Evolutionary conservation across 495 filamentous ascomycete species (phyloP).

Genomic region (Podospora australis): DNA sequence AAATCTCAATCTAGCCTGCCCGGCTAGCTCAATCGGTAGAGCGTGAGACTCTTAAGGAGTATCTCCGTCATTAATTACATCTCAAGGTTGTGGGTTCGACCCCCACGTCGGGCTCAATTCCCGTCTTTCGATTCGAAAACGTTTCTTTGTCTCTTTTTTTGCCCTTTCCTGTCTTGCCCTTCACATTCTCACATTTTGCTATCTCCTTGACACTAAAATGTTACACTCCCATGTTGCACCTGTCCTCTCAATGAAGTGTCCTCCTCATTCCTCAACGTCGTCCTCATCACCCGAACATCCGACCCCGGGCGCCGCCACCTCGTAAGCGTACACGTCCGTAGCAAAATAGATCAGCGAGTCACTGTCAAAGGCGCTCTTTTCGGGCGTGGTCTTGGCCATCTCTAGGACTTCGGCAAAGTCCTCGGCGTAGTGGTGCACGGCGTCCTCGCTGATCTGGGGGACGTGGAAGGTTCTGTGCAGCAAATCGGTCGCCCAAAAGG

Average conservation of each 20-base stretch:
- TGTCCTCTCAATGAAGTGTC: too few species aligned
- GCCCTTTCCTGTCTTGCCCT: too few species aligned
- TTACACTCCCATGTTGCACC: too few species aligned
- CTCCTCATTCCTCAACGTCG: too few species aligned
- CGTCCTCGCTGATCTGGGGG: constrained; percentile 43
- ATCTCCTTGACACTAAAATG: too few species aligned
- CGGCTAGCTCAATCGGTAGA: constrained; percentile 77
- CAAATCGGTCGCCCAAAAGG: constrained; percentile 52
- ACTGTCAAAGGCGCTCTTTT: constrained; percentile 41
- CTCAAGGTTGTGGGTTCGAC: too few species aligned
- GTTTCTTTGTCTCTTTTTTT: too few species aligned
- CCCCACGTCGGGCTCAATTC: too few species aligned
- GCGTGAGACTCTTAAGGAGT: constrained; percentile 66
- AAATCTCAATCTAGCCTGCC: too few species aligned
- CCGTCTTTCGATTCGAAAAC: too few species aligned
- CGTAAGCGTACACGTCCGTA: constrained; percentile 49
- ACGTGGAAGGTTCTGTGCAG: constrained; percentile 53
- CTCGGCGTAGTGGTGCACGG: constrained; percentile 52
- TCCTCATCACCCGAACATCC: constrained; percentile 47
- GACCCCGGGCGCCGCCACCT: constrained; percentile 46
- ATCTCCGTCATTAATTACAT: constrained; percentile 8
- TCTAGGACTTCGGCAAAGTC: constrained; percentile 43
- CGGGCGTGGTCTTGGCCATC: constrained; percentile 35
- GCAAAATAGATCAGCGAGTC: constrained; percentile 54
- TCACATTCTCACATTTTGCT: too few species aligned